These are phyloP conservation scores for Mollisiaceae sp. DNA, from an alignment of 2,329 filamentous ascomycete species.

Conservation along the genomic window DNA sequence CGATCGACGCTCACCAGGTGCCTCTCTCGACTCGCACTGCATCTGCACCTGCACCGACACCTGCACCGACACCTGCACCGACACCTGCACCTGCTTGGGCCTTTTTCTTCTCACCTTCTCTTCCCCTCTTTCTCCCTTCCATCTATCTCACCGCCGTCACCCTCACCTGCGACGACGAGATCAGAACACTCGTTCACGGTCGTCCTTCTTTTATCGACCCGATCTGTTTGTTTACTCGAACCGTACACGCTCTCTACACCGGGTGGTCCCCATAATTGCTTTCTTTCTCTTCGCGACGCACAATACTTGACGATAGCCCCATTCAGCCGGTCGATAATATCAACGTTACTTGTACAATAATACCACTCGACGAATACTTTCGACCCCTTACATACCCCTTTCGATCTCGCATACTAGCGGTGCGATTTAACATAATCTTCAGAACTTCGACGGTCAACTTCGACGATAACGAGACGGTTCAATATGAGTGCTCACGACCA, in stretches of 20 bases:
- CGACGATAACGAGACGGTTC: constrained; percentile 17
- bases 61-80: too few relatives aligned
- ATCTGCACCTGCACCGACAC: too few relatives aligned
- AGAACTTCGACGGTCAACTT: not conserved
- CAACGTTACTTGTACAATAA: constrained; percentile 6
- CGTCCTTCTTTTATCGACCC: constrained; percentile 36
- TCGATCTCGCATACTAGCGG: constrained; percentile 12
- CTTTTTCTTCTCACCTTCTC: constrained; percentile 2
- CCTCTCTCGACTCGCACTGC: constrained; percentile 1
- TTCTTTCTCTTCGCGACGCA: constrained; percentile 7
- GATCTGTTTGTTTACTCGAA: constrained; percentile 18
- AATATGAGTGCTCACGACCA: constrained; percentile 38
- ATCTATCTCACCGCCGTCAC: constrained; percentile 16
- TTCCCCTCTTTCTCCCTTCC: constrained; percentile 16
- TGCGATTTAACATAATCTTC: constrained; percentile 12
- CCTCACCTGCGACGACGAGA: constrained; percentile 2
- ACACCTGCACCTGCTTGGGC: not conserved
- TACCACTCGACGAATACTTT: constrained; percentile 8
- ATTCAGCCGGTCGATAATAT: constrained; percentile 15
- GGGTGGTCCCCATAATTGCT: constrained; percentile 13
- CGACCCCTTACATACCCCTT: not conserved
- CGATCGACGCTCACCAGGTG: not conserved
- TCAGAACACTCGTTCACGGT: constrained; percentile 19
- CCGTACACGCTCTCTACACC: constrained; percentile 18
- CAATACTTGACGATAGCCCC: constrained; percentile 5